These are phyloP conservation scores for Haplosporangium sp. DNA, from an alignment of 371 early-diverging fungal genomes.

Conservation along the genomic window DNA sequence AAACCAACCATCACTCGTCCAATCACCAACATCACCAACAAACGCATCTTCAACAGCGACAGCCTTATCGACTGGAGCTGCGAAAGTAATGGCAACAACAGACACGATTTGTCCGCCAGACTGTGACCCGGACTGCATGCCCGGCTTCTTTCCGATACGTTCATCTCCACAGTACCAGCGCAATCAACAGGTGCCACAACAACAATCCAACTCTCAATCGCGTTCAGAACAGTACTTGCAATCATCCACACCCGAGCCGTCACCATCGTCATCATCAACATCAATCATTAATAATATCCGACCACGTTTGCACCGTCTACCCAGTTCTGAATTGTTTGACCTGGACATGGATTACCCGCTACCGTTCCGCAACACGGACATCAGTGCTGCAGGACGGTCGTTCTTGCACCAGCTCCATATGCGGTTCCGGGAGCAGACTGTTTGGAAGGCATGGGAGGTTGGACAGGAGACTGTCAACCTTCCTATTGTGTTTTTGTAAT, in stretches of 20 bases:
- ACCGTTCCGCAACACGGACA: constrained; percentile 18
- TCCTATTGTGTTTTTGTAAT: constrained; percentile 29
- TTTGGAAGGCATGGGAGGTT: constrained; percentile 37
- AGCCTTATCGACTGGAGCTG: too few relatives aligned
- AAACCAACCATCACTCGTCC: background rate
- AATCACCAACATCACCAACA: background rate
- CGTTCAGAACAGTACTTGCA: background rate
- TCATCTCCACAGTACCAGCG: background rate
- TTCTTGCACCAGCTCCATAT: constrained; percentile 28
- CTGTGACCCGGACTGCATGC: constrained; percentile 2
- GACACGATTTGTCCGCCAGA: background rate
- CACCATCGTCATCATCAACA: background rate
- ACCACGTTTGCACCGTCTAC: background rate
- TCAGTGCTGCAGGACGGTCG: constrained; percentile 32
- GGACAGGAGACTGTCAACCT: constrained; percentile 30
- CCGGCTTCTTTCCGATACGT: background rate
- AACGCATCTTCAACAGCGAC: background rate
- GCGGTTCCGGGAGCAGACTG: constrained; percentile 27
- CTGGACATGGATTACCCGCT: background rate
- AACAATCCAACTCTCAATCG: background rate
- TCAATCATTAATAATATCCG: too few relatives aligned
- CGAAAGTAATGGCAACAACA: too few relatives aligned
- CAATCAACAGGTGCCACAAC: background rate
- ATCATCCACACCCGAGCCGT: background rate
- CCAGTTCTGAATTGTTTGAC: background rate